These are phyloP conservation scores for Diaporthe humulicola DNA, from an alignment of 2,329 filamentous ascomycete genomes.

Conservation along the genomic window DNA sequence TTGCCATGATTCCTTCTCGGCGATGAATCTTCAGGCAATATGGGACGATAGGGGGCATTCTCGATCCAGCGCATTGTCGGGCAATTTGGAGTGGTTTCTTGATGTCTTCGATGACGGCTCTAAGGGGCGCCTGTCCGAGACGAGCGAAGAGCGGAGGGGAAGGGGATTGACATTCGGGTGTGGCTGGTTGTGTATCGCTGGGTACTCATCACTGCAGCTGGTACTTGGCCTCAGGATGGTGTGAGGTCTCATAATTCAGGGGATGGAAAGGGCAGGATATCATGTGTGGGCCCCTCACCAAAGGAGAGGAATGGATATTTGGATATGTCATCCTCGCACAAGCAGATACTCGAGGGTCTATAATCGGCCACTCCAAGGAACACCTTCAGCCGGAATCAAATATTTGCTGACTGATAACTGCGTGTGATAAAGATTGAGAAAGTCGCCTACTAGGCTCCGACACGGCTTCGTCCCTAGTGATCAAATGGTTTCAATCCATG, in stretches of 20 bases:
- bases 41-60: too few species aligned
- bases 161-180: background rate
- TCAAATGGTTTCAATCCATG: background rate
- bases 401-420: background rate
- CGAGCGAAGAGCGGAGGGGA: too few species aligned
- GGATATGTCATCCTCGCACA: background rate
- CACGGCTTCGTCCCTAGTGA: accelerated
- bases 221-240: background rate
- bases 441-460: background rate
- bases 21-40: background rate
- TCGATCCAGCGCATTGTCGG: too few species aligned
- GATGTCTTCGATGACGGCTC: background rate
- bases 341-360: background rate
- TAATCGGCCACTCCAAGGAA: background rate
- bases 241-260: too few species aligned
- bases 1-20: background rate
- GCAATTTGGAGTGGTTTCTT: too few species aligned
- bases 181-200: background rate
- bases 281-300: background rate
- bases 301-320: background rate
- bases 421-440: background rate
- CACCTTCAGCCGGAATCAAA: background rate
- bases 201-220: background rate
- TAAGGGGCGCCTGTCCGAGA: conserved; percentile 1
- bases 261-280: background rate